Evolutionary conservation across 768 basidiomycete species (phyloP).

Genomic region (Krasilnikovozyma curviuscula): DNA sequence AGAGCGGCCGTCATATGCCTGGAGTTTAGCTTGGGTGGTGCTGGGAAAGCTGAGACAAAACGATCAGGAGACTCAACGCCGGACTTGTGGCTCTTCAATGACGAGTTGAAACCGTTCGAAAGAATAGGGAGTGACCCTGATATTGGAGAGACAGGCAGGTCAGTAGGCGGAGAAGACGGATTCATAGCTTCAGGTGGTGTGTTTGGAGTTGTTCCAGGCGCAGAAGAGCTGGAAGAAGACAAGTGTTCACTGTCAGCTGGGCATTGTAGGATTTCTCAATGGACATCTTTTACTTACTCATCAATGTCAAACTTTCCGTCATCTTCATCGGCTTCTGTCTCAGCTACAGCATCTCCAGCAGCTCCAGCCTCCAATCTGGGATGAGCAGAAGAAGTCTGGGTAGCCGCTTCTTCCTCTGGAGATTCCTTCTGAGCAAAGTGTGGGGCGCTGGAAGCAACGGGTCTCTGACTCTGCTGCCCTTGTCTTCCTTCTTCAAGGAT

Average conservation of each 20-base stretch:
- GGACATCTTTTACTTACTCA: slow-evolving; percentile 31
- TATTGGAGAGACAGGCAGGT: slow-evolving; percentile 1
- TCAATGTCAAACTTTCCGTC: slow-evolving; percentile 81
- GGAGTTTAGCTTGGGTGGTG: slow-evolving; percentile 21
- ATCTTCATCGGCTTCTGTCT: slow-evolving; percentile 39
- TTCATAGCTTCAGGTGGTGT: background rate
- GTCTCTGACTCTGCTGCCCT: slow-evolving; percentile 21
- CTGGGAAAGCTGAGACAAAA: slow-evolving; percentile 19
- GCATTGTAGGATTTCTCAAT: background rate
- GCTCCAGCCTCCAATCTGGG: too few relatives aligned
- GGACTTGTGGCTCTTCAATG: slow-evolving; percentile 19
- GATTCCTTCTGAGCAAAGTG: too few relatives aligned
- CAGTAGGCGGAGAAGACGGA: slow-evolving; percentile 4
- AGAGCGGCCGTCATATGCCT: slow-evolving; percentile 27
- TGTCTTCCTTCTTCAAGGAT: slow-evolving; percentile 75
- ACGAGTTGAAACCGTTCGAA: slow-evolving; percentile 2
- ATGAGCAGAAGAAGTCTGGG: too few relatives aligned
- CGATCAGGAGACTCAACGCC: slow-evolving; percentile 27
- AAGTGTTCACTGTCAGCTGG: background rate
- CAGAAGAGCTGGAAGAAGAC: background rate
- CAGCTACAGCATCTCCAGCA: too few relatives aligned
- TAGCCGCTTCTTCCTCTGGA: too few relatives aligned
- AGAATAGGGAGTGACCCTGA: background rate
- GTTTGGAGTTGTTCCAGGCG: background rate
- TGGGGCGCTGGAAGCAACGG: slow-evolving; percentile 3